Percentiles rank a stretch among this genome's conserved stretches.
These are phyloP conservation scores for Parathielavia hyrcaniae DNA, from an alignment of 495 filamentous ascomycete genomes.

Conservation along the genomic window DNA sequence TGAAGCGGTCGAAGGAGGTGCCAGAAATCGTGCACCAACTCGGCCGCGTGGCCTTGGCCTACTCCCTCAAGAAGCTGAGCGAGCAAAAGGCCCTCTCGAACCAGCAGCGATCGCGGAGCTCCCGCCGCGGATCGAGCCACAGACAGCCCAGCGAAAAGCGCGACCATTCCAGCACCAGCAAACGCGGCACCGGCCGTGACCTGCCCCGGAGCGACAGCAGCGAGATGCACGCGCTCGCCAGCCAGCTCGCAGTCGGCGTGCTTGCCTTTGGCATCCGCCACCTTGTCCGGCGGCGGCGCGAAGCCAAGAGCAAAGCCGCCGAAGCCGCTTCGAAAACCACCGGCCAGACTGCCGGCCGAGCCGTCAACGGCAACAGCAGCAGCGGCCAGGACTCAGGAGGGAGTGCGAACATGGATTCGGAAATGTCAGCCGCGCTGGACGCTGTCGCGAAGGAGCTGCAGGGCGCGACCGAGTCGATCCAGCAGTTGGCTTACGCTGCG, in stretches of 20 bases:
- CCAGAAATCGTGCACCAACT: slow-evolving; percentile 25
- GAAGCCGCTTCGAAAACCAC: neutral
- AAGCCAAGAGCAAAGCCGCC: slow-evolving; percentile 15
- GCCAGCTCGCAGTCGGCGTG: slow-evolving; percentile 26
- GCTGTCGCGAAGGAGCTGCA: slow-evolving; percentile 22
- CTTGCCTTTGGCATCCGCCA: slow-evolving; percentile 25
- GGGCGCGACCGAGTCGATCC: slow-evolving; percentile 18
- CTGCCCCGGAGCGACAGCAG: slow-evolving; percentile 11
- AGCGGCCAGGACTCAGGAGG: neutral
- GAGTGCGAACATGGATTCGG: slow-evolving; percentile 2
- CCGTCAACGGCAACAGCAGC: too few relatives aligned
- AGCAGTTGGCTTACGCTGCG: slow-evolving; percentile 6
- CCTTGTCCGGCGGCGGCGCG: slow-evolving; percentile 18
- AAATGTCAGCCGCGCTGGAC: slow-evolving; percentile 23
- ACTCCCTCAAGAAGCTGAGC: slow-evolving; percentile 22
- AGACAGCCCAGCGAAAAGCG: neutral
- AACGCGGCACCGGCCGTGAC: slow-evolving; percentile 6
- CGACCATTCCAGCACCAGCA: slow-evolving; percentile 3
- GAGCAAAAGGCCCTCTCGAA: neutral
- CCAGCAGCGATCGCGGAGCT: neutral
- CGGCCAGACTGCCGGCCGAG: too few relatives aligned
- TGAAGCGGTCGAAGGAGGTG: neutral
- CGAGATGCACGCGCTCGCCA: slow-evolving; percentile 25
- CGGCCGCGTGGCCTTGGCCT: slow-evolving; percentile 26
- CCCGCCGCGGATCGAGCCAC: neutral